Evolutionary conservation across 129 eudicot species (phyloP), one percentile per base, ranked within the genome.

Genomic region (Ambrosia trifida): DNA sequence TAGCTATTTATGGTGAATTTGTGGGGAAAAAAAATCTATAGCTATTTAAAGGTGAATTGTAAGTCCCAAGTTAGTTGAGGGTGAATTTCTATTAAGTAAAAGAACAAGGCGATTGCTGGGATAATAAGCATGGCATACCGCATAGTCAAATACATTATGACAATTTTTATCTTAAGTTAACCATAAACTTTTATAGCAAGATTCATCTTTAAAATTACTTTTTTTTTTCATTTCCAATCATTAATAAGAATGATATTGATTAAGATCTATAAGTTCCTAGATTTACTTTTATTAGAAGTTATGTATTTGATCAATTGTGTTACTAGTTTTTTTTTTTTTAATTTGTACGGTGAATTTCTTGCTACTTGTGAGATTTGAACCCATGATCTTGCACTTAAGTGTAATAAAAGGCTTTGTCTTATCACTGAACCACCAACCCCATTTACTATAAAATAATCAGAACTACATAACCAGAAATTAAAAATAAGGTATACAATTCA

Each of bases 161-260:
- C 28, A 20, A 54, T 19, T 54, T 54, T 54, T 54, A 54, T 54
- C 62, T 54, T 54, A 54, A 54, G 62, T 54, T 54, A 20, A 3
- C 32, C 2, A 19, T 19, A 54, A 11, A 20, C 35, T 54, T 54
- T 54, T 54, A 54, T 54, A 19, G 62, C 62, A 54, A 54, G 35
- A 54, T 11, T 20, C 62, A 54, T 54, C 62, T 54, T 54, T 54
- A 9, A 54, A 20, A 2, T 54, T 54, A 19, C 35, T 8, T 9
- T 54, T 54, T 54, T 54, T 3, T 54, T 2, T 10, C 62, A 19
- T 54, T 19, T 33, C 35, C 35, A 4, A 54, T 54, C 57, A 20
- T 54, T 54, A 33, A 54, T 54, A 17, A 5, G 13, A 24, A 31
- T 54, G 33, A 20, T 18, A 52, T 18, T 52, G 2, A 52, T 17